Conservation (phyloP, 768 basidiomycete genomes). For the Tephrocybe sp. region DNA sequence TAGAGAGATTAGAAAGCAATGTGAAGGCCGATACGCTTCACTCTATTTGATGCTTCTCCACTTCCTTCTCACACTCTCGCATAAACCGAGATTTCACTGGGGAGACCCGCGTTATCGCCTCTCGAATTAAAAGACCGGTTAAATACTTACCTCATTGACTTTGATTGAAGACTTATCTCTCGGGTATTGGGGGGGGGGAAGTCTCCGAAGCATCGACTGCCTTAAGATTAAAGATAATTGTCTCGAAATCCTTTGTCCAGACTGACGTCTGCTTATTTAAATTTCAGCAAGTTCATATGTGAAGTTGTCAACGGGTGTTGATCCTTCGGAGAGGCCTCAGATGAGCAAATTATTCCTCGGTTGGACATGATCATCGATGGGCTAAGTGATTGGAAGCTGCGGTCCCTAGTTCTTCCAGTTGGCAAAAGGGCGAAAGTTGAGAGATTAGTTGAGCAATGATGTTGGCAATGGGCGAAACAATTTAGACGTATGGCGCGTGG, state of each 20-base stretch:
- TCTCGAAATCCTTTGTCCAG: background rate
- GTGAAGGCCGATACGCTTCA: constrained; percentile 16
- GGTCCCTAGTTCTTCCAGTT: constrained; percentile 2
- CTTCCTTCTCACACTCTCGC: constrained; percentile 7
- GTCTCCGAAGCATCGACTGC: too few species aligned
- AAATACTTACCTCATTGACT: constrained; percentile 27
- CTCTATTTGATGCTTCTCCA: constrained; percentile 10
- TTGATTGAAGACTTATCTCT: constrained; percentile 22
- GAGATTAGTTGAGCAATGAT: too few species aligned
- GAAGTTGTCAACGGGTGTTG: background rate
- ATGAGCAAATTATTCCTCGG: background rate
- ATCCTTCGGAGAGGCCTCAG: constrained; percentile 1
- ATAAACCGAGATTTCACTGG: constrained; percentile 13
- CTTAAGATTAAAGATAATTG: too few species aligned
- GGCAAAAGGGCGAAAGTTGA: background rate
- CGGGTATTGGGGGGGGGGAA: constrained; percentile 15
- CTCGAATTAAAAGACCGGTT: constrained; percentile 16
- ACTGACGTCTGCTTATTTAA: too few species aligned
- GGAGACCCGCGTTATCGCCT: background rate
- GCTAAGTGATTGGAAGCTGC: background rate
- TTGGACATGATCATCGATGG: background rate
- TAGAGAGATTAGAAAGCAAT: constrained; percentile 20
- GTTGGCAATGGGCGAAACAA: background rate
- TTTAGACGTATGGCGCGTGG: background rate
- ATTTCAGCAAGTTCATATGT: constrained; percentile 1